Conservation (phyloP, 768 basidiomycete genomes). For the Psilocybe cubensis region DNA sequence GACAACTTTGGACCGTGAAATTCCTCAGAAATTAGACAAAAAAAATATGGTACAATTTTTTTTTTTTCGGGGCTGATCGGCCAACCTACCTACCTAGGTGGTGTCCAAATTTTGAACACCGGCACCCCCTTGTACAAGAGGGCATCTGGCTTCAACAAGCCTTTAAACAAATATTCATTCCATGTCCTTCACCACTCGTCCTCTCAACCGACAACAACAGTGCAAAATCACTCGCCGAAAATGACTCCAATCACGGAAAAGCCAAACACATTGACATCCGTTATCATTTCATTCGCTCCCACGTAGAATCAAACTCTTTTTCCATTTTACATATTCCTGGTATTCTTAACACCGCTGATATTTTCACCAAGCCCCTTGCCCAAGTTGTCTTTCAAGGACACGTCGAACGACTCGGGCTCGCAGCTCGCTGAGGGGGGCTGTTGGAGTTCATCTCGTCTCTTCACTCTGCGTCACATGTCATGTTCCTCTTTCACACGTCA, state of each 20-base stretch:
- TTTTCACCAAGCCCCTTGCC: constrained; percentile 13
- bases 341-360: constrained; percentile 13
- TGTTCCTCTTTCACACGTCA: too few relatives aligned
- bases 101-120: too few relatives aligned
- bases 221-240: constrained; percentile 19
- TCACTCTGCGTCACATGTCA: not conserved
- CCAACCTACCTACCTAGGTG: too few relatives aligned
- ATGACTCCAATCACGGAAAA: constrained; percentile 19
- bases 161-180: not conserved
- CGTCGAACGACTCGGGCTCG: too few relatives aligned
- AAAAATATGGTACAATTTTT: too few relatives aligned
- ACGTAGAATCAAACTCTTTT: constrained; percentile 5
- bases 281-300: constrained; percentile 6
- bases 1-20: too few relatives aligned
- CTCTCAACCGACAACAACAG: constrained; percentile 20
- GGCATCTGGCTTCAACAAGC: constrained; percentile 25
- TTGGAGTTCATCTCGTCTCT: too few relatives aligned
- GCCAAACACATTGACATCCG: constrained; percentile 25
- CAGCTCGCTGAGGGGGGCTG: too few relatives aligned
- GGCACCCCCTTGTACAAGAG: too few relatives aligned
- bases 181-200: not conserved
- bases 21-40: too few relatives aligned
- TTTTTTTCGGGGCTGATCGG: too few relatives aligned
- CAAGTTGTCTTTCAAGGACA: not conserved
- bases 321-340: constrained; percentile 13